phyloP scores from a whole-genome alignment of 345 rosid genomes.

The Pistacia vera region DNA sequence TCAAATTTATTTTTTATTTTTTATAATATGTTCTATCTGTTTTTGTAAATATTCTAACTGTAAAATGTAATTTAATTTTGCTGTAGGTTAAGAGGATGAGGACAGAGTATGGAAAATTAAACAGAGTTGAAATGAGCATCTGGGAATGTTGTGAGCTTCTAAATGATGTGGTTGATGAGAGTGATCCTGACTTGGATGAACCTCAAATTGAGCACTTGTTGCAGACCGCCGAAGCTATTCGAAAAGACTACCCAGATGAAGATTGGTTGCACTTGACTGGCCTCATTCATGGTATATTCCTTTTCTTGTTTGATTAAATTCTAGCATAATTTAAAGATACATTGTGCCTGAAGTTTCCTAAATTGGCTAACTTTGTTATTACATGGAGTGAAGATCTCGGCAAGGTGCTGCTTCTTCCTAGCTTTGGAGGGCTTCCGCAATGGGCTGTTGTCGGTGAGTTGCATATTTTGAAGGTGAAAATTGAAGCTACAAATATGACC shows the following conservation, averaged over 20 bases:
- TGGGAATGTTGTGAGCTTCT: slow-evolving; percentile 79
- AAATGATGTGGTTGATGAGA: slow-evolving; percentile 66
- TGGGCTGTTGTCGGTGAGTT: slow-evolving; percentile 91
- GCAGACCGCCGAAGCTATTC: slow-evolving; percentile 70
- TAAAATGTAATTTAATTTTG: neutral
- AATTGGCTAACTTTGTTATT: neutral
- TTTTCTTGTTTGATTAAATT: neutral
- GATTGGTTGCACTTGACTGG: slow-evolving; percentile 72
- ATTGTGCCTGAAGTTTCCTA: no score
- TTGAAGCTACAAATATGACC: neutral
- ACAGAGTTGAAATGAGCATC: slow-evolving; percentile 61
- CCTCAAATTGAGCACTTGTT: slow-evolving; percentile 66
- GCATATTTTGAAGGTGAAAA: neutral
- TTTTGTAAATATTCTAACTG: neutral
- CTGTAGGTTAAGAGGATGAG: slow-evolving; percentile 53
- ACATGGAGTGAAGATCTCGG: slow-evolving; percentile 62
- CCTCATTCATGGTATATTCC: slow-evolving; percentile 55
- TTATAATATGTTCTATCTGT: neutral
- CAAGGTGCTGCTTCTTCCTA: slow-evolving; percentile 73
- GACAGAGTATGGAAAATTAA: slow-evolving; percentile 47
- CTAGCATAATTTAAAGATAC: neutral
- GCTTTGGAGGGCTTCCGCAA: slow-evolving; percentile 85
- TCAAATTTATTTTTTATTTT: neutral
- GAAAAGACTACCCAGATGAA: slow-evolving; percentile 59
- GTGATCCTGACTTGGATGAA: slow-evolving; percentile 77